Base-by-base conservation (phyloP, 2,329 filamentous ascomycete genomes). In the Nannizzia gypsea region DNA sequence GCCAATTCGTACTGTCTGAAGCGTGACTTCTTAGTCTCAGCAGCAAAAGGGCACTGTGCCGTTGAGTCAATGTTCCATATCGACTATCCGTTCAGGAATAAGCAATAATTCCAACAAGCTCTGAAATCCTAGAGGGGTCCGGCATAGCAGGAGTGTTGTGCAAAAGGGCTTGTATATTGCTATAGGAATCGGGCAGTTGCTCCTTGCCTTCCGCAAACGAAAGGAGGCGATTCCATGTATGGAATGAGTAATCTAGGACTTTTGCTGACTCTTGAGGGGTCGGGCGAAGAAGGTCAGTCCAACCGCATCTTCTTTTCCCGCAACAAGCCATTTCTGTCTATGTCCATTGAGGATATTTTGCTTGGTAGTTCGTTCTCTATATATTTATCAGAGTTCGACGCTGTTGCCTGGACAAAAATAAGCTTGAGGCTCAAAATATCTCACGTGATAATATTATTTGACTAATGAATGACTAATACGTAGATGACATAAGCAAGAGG, bases 101-200 rank as follows among this genome's bases (percentile, higher is more conserved):
- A 3, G 17, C 1, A 6, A n/a, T 52, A 3, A 13, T 60, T 20
- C 46, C 60, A 34, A 50, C 34, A 44, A 40, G 36, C 34, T 61
- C 60, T 22, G 48, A 40, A 61, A 56, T 38, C 20, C 40, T 42
- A 31, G 54, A 62, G 48, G 44, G n/a, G 44, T 62, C 60, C 2
- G 57, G 60, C 34, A 62, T 57, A 42, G 57, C 57, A 60, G 60
- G 60, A 28, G 40, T 54, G 3, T 57, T 62, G 31, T 60, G 38
- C 28, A 62, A 46, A 38, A 62, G 36, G 5, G 26, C 40, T 24
- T 52, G 26, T 40, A 62, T 52, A 57, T 59, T 57, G 58, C 22
- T 17, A 46, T 40, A 62, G 57, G 58, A 52, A 54, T 55, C 60
- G 26, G 60, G 57, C 9, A 62, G 57, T 26, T 42, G 40, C 20